phyloP scores from a whole-genome alignment of 2,329 filamentous ascomycete species.

The Neonectria ditissima region DNA sequence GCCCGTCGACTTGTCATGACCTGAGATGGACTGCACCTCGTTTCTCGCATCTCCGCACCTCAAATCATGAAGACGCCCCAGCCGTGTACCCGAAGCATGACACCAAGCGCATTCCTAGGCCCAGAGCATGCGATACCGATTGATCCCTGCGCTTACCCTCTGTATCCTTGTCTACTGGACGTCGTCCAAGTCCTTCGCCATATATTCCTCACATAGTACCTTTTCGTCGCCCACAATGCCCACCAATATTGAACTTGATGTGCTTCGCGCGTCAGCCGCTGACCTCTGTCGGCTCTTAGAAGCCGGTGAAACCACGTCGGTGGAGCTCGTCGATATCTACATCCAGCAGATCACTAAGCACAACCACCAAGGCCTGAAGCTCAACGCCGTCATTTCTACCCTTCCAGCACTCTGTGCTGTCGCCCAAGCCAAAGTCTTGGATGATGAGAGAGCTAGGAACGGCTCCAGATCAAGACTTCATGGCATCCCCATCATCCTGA shows the following conservation, averaged over 20 bases:
- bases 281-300: slow-evolving; percentile 7
- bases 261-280: not conserved
- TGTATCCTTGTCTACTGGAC: no score
- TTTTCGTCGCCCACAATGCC: not conserved
- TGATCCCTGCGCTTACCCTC: no score
- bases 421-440: slow-evolving; percentile 6
- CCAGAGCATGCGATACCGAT: no score
- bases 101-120: no score
- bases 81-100: no score
- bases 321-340: slow-evolving; percentile 2
- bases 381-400: slow-evolving; percentile 4
- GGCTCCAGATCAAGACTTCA: not conserved
- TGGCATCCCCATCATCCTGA: slow-evolving; percentile 18
- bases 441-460: slow-evolving; percentile 4
- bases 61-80: no score
- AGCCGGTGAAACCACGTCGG: slow-evolving; percentile 4
- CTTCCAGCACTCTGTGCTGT: not conserved
- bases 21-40: no score
- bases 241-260: not conserved
- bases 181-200: not conserved
- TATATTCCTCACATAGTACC: not conserved
- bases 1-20: no score
- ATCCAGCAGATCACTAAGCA: slow-evolving; percentile 9
- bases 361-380: slow-evolving; percentile 8
- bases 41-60: no score